Base-by-base conservation (phyloP, 225 moss, liverwort and hornwort species). In the Anthoceros angustus region DNA sequence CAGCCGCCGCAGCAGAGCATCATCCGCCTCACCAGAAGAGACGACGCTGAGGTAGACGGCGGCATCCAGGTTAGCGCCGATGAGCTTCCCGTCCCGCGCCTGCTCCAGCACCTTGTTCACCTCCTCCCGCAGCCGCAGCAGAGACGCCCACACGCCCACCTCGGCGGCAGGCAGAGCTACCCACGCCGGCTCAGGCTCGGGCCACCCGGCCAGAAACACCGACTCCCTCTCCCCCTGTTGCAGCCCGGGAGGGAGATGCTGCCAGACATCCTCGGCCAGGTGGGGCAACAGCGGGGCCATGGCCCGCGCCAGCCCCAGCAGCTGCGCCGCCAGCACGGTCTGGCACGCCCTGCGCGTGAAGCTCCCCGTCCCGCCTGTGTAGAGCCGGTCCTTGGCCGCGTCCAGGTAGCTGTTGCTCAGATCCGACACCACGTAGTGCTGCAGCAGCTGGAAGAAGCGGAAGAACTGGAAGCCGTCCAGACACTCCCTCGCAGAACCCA, bases 231-330 rank as follows among this genome's bases (percentile, higher is more conserved):
- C 62, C 79, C 41, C 71, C 70, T 25, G 25, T 39, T 65, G 77
- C 83, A 16, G 77, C 12, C 66, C 91, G 92, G n/a, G 95, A 91
- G n/a, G n/a, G 46, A 98, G 75, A 43, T 89, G 86, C 61, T 86
- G 83, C 95, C 95, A 98, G 55, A 81, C 92, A 76, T 98, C 95
- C 72, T 98, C 95, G 18, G 95, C 91, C 88, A 92, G 81, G 67
- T 98, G 95, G 45, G 95, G 92, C 50, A 98, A 68, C 73, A 98
- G 83, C 49, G 95, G 95, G 41, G 95, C 92, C 71, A 89, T 88
- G 63, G 77, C 84, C 25, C 92, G 88, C 63, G 89, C 84, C 68
- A 98, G 80, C 69, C 83, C 83, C 18, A 98, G 74, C 8, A 98
- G 71, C 38, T 92, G 87, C 38, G 91, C 87, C 38, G 85, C 88